Evolutionary conservation across 2,329 filamentous ascomycete species (phyloP), one percentile per base, ranked within the genome.

Genomic region (Scytalidium sp.): DNA sequence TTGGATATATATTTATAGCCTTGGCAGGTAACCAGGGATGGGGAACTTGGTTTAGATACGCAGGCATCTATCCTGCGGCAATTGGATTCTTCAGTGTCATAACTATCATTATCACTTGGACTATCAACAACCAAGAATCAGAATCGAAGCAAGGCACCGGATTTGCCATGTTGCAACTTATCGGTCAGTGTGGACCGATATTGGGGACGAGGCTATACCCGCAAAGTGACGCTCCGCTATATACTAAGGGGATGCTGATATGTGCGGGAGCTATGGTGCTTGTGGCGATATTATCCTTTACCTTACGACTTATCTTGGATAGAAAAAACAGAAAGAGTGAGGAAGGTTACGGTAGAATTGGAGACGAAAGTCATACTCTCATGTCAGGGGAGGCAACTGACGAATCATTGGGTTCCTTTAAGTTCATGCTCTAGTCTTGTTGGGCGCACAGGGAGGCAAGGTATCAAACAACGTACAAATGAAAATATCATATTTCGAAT

Each of bases 81-180:
- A 73, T 83, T 1, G 91, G 91, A 3, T 94, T 96, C 69, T 93
- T 96, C 74, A 84, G 81, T 52, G 87, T 90, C 19, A 87, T 96
- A 50, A 90, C 90, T 0, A 77, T 96, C 25, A 86, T 92, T 57
- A 88, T 96, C 50, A 87, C 89, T 2, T 96, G 91, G 91, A 89
- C 81, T 29, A 81, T 96, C 62, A 95, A 96, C 64, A 96, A 96
- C 67, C 88, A 94, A 64, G 71, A 79, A 47, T 83, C 75, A 11
- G 81, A 85, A 53, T 81, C 80, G 46, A 80, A 83, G 6, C 87
- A 88, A 57, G 89, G 89, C 0, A 83, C 83, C 1, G 89, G 87
- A 1, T 88, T 96, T 61, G 89, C 87, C 1, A 75, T 96, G 25
- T 67, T 97, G 62, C 92, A 96, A 67, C 62, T 90, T 29, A 77